Evolutionary conservation across 495 filamentous ascomycete genomes (phyloP).

Genomic region (Lichenothelia convexa): DNA sequence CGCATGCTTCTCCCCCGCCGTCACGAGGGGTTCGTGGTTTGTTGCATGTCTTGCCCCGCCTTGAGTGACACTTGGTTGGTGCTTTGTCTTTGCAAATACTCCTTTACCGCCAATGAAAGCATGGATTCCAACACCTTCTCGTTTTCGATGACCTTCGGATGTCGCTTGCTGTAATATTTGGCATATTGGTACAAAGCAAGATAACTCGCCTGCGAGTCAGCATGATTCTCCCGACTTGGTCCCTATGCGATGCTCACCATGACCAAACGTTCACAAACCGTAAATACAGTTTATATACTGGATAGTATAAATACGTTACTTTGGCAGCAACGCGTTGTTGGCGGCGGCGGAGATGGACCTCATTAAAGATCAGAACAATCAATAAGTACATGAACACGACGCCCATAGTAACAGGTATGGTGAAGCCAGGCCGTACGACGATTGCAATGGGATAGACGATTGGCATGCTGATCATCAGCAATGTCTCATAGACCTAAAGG

Average conservation of each 20-base stretch:
- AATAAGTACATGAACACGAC: conserved; percentile 22
- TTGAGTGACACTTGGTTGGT: no score
- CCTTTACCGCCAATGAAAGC: no score
- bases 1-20: no score
- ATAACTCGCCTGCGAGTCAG: conserved; percentile 6
- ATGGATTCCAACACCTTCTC: no score
- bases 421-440: conserved; percentile 23
- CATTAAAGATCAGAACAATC: conserved; percentile 26
- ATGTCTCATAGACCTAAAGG: conserved; percentile 33
- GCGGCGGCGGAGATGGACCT: conserved; percentile 25
- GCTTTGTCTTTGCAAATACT: no score
- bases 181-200: conserved; percentile 28
- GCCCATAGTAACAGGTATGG: conserved; percentile 12
- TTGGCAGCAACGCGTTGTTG: conserved; percentile 17
- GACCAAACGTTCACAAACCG: conserved; percentile 24
- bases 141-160: conserved; percentile 27
- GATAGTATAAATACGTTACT: conserved; percentile 21
- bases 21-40: no score
- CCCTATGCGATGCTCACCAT: conserved; percentile 20
- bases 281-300: conserved; percentile 25
- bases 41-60: no score
- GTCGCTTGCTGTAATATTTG: conserved; percentile 25
- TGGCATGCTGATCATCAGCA: conserved; percentile 27
- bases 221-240: background rate
- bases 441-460: conserved; percentile 30